These are phyloP conservation scores for Thelephora aurantiotincta DNA, from an alignment of 768 basidiomycete genomes.

Conservation along the genomic window DNA sequence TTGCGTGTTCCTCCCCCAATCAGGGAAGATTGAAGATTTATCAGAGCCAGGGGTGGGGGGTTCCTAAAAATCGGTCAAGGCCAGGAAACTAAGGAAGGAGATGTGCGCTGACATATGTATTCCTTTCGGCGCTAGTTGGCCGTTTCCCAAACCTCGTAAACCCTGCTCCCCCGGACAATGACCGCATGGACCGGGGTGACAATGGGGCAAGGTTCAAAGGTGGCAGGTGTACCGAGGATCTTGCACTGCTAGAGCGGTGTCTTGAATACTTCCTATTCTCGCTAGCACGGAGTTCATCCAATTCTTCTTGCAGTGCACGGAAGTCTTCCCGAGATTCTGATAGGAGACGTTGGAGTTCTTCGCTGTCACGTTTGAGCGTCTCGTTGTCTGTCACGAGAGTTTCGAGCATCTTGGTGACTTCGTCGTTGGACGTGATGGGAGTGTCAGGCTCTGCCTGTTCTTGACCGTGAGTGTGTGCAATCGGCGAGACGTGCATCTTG, in stretches of 20 bases:
- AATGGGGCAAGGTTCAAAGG: slow-evolving; percentile 9
- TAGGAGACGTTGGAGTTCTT: slow-evolving; percentile 63
- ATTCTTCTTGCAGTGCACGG: slow-evolving; percentile 52
- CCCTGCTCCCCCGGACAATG: background rate
- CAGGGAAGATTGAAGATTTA: slow-evolving; percentile 26
- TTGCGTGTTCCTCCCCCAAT: slow-evolving; percentile 14
- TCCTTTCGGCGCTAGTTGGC: slow-evolving; percentile 21
- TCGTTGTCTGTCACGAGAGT: slow-evolving; percentile 83
- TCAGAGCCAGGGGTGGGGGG: slow-evolving; percentile 33
- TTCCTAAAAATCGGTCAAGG: slow-evolving; percentile 17
- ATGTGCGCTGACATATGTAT: slow-evolving; percentile 19
- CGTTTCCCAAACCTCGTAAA: slow-evolving; percentile 12
- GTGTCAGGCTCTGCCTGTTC: too few species aligned
- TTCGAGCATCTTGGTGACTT: slow-evolving; percentile 59
- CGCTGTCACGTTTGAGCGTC: slow-evolving; percentile 64
- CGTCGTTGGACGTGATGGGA: slow-evolving; percentile 29
- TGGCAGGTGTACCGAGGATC: slow-evolving; percentile 10
- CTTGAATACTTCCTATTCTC: slow-evolving; percentile 7
- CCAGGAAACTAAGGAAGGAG: background rate
- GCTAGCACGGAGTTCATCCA: slow-evolving; percentile 55
- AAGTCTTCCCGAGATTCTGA: slow-evolving; percentile 68
- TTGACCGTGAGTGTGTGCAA: slow-evolving; percentile 16
- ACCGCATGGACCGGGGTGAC: background rate
- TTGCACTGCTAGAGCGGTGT: slow-evolving; percentile 11
- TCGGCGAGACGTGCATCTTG: slow-evolving; percentile 17